phyloP scores from a whole-genome alignment of 441 rosid genomes.

The Populus tomentosa region DNA sequence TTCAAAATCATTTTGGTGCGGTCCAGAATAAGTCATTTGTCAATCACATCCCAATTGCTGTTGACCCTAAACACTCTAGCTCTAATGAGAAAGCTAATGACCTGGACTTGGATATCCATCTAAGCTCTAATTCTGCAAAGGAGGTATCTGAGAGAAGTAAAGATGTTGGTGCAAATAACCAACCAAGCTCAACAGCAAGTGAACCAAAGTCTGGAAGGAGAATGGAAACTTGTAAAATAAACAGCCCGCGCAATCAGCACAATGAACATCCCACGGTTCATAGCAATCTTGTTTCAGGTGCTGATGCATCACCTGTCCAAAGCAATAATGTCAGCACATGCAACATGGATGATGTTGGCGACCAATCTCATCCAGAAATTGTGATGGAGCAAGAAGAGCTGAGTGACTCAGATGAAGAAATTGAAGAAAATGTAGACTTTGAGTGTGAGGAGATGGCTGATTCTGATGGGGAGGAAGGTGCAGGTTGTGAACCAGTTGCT shows the following conservation, averaged over 20 bases:
- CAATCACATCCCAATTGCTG: conserved; percentile 4
- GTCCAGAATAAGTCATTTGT: conserved; percentile 28
- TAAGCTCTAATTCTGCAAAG: conserved; percentile 53
- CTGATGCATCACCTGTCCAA: conserved; percentile 26
- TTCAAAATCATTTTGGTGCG: conserved; percentile 30
- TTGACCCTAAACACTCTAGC: conserved; percentile 26
- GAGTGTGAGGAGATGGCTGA: conserved; percentile 98
- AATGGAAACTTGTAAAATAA: conserved; percentile 18
- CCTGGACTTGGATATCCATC: conserved; percentile 73
- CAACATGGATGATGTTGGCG: conserved; percentile 27
- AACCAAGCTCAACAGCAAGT: not conserved
- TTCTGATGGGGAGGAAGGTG: conserved; percentile 87
- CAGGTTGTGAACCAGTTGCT: conserved; percentile 40
- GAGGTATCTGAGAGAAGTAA: conserved; percentile 30
- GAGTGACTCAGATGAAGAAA: conserved; percentile 93
- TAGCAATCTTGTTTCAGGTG: conserved; percentile 28
- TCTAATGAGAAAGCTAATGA: conserved; percentile 42
- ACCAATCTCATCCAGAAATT: conserved; percentile 71
- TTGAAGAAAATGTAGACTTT: conserved; percentile 92
- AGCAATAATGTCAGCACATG: conserved; percentile 29
- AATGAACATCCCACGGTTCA: conserved; percentile 16
- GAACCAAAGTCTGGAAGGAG: conserved; percentile 23
- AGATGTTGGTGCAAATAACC: conserved; percentile 9
- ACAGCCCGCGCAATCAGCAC: conserved; percentile 14
- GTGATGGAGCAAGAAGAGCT: conserved; percentile 99